phyloP scores from a whole-genome alignment of 192 early-diverging fungal species.

The Podila epicladia region DNA sequence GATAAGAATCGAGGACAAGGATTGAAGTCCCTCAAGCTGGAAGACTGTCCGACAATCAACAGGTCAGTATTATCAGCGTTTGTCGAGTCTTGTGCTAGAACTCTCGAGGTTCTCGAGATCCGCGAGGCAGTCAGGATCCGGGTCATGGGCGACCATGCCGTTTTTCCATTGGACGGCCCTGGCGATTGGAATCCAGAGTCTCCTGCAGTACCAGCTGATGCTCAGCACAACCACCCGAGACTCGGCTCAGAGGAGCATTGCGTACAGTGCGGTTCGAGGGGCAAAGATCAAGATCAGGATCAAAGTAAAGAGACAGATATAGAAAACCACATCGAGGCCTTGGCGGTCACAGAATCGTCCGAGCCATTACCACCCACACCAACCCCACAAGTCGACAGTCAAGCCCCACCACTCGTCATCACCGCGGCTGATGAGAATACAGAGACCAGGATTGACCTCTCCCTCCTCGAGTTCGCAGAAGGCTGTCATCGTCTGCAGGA shows the following conservation, averaged over 20 bases:
- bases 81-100: constrained; percentile 15
- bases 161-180: constrained; percentile 32
- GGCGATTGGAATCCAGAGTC: constrained; percentile 9
- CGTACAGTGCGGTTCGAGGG: neutral
- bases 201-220: neutral
- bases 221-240: neutral
- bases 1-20: neutral
- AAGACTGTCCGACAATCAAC: constrained; percentile 18
- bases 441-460: constrained; percentile 26
- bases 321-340: neutral
- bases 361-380: neutral
- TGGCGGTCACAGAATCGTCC: neutral
- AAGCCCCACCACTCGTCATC: neutral
- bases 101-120: constrained; percentile 19
- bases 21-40: constrained; percentile 3
- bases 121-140: constrained; percentile 7
- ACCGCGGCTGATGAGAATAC: neutral
- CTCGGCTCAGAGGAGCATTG: neutral
- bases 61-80: constrained; percentile 10
- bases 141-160: constrained; percentile 4
- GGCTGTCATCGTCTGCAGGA: constrained; percentile 3
- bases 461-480: constrained; percentile 14
- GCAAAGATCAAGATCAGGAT: neutral
- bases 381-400: neutral
- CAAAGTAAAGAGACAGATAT: neutral